Evolutionary conservation across 2,329 filamentous ascomycete species (phyloP), one percentile per base, ranked within the genome.

Genomic region (Xylaria sp.): DNA sequence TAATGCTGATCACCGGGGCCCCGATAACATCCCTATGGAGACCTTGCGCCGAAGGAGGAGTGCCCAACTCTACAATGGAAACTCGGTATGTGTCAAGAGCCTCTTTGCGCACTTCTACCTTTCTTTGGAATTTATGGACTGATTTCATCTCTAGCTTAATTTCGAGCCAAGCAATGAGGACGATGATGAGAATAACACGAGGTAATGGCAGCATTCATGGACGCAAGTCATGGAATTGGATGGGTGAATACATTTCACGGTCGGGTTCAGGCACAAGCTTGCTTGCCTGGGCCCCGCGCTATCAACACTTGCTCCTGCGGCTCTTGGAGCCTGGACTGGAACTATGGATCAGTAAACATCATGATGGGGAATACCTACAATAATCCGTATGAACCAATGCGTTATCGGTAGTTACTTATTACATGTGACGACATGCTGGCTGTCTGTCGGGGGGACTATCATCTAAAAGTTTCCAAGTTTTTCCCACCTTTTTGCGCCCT

Each of bases 41-140:
- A 67, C 72, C 3, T 49, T 77, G 13, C 47, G 68, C 66, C 55
- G 70, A 54, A 50, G 58, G 8, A 67, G 65, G 58, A 80, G 87
- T 63, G 82, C 85, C 50, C 88, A 95, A 69, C 83, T 95, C 52
- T 96, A 97, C 71, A 97, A 97, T 69, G 92, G 92, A 1, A 97
- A 96, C 70, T 90, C 90, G 71, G 90, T 92, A 78, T 74, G 84
- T 59, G 30, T 59, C 37, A 44, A 9, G 4, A 5, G n/a, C 48
- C 23, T 18, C 30, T 10, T 4, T 49, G 7, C 23, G 4, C 3
- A 52, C 1, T 30, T 34, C 23, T n/a, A n/a, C n/a, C n/a, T n/a
- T n/a, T n/a, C 1, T 30, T 30, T 3, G 23, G 23, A 16, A n/a
- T 13, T 5, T 5, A 50, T 13, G 30, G 4, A 49, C 57, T 63